Base-by-base conservation (phyloP, 139 green algal species). In the Parachlorella kessleri region DNA sequence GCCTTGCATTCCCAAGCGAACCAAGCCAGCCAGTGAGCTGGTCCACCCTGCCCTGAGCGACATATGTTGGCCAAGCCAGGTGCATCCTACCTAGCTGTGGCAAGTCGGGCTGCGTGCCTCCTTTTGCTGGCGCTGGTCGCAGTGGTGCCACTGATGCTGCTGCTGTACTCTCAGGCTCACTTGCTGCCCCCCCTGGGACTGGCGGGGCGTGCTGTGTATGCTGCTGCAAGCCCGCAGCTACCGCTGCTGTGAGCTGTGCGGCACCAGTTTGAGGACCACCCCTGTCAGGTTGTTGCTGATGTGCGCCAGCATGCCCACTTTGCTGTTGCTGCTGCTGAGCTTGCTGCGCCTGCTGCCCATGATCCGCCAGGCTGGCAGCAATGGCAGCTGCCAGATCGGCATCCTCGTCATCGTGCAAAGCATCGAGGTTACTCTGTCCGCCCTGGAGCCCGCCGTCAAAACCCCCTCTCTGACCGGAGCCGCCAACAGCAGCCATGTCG, bases 361-460 rank as follows among this genome's bases (percentile, higher is more conserved):
- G 38, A 6, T 75, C 80, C 32, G 75, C 78, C 68, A 93, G 76
- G 76, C 82, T 90, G 73, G 91, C 91, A 35, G 88, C 88, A 64
- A 95, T 93, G 39, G 91, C 91, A 18, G 83, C 77, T 41, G 87
- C 83, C 48, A 94, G 69, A 53, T 95, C 89, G 7, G 84, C 77
- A 69, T 94, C 90, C 8, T 89, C 87, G 40, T 90, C 78, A 5
- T 78, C 77, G 1, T 37, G 59, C n/a, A 14, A 59, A 65, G 7
- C 65, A 8, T 23, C 65, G 21, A 2, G n/a, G 21, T 41, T 66
- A 73, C 37, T 26, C 72, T 6, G 24, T 9, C 63, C 33, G 4
- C 70, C 48, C 18, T 42, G 30, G 28, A 37, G 72, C 59, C 67
- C 32, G 9, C 33, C 54, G 10, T 21, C 63, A 24, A 32, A 35